Conservation (phyloP, 2,329 filamentous ascomycete species). For the Sarocladium brachiariae region DNA sequence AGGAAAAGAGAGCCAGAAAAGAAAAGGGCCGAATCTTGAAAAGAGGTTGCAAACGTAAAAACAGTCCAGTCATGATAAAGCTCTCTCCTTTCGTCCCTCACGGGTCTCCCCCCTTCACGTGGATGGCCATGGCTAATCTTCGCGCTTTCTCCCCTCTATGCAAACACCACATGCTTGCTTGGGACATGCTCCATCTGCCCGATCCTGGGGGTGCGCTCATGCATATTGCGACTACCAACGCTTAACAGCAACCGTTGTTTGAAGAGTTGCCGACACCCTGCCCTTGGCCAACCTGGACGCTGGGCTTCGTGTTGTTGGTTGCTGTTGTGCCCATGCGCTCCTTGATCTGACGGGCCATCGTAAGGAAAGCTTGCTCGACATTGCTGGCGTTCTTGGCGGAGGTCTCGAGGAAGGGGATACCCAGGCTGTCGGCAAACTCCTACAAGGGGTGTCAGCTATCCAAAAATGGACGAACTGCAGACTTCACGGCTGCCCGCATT, state of each 20-base stretch:
- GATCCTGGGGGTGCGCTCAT: background rate
- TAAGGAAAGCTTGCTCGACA: constrained; percentile 99
- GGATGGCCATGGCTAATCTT: constrained; percentile 5
- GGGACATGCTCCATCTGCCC: background rate
- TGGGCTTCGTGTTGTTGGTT: constrained; percentile 96
- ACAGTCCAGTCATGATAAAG: constrained; percentile 21
- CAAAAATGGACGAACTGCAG: constrained; percentile 8
- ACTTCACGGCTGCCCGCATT: constrained; percentile 9
- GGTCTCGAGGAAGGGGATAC: constrained; percentile 98
- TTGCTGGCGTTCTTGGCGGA: constrained; percentile 99
- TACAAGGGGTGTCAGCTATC: constrained; percentile 32
- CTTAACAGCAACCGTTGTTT: constrained; percentile 86
- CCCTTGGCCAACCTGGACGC: constrained; percentile 90
- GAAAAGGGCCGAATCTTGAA: constrained; percentile 12
- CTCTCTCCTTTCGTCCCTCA: constrained; percentile 13
- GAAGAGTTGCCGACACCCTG: constrained; percentile 87
- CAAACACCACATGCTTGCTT: constrained; percentile 7
- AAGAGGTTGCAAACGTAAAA: constrained; percentile 19
- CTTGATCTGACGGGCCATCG: constrained; percentile 99
- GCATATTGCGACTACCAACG: background rate
- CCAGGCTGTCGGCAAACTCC: constrained; percentile 98
- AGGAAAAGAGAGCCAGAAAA: constrained; percentile 12
- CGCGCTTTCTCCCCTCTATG: background rate
- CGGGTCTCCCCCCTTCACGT: constrained; percentile 21
- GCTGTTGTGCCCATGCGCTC: constrained; percentile 97